Evolutionary conservation across 805 yeast species (phyloP), one percentile per base, ranked within the genome.

Genomic region (Barnettozyma pratensis): DNA sequence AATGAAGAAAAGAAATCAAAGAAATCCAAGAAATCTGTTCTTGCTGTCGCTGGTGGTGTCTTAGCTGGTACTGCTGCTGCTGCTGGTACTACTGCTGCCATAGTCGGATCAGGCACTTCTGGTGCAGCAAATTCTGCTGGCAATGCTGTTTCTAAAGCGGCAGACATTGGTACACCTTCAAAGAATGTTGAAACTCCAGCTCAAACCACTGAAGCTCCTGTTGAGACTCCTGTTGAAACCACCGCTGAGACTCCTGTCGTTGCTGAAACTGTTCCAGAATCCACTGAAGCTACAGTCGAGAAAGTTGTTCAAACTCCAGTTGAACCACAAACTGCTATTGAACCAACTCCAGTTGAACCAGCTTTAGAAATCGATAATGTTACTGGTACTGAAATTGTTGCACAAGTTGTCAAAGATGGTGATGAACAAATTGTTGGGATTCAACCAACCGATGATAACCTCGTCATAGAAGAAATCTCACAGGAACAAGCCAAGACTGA

Each of bases 401-500:
- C 57, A 14, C 30, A 45, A 10, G 42, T 54, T n/a, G 43, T 55
- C 30, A 26, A 44, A 41, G 47, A 25, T 19, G 56, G 52, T 6
- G 46, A 44, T 11, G 34, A 31, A 31, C 34, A 5, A 46, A 45
- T 50, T n/a, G 36, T 54, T 12, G 47, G 52, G 14, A 47, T 50
- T n/a, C 7, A 47, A 5, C 51, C 44, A 35, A 45, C 54, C 4
- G n/a, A 34, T 6, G 54, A 48, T 12, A 11, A 31, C 11, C 11
- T 31, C 11, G 34, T 3, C 11, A 2, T 31, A 11, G 34, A 31
- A 37, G 57, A 53, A 34, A 52, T 55, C 30, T 45, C 56, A 3
- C 31, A 45, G 3, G 57, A 56, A 31, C 44, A 55, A 44, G 62
- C 61, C n/a, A 43, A 46, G 36, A 53, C 42, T 3, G 56, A 52